Percentiles rank a stretch among this genome's conserved stretches.
Conservation (phyloP, 306 rosid species). For the Cucurbita maxima region DNA sequence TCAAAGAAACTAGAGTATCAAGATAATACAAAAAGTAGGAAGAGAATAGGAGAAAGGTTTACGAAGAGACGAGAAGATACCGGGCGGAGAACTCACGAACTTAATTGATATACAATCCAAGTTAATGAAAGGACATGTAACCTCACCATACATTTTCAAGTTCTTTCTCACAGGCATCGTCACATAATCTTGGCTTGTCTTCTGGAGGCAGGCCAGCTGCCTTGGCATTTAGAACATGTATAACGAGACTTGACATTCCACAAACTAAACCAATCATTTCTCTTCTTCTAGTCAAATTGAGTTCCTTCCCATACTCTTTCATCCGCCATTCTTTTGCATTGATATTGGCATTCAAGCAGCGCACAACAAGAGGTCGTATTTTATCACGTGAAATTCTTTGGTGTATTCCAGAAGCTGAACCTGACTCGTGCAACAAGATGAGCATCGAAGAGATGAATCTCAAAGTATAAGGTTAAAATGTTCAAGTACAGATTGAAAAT, state of each 20-base stretch:
- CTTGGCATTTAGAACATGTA: conserved; percentile 27
- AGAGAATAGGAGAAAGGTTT: neutral
- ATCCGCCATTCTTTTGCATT: conserved; percentile 16
- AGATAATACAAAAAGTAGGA: neutral
- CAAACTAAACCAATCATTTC: conserved; percentile 46
- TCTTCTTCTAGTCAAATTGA: conserved; percentile 37
- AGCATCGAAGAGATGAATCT: neutral
- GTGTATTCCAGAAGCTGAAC: conserved; percentile 23
- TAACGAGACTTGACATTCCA: conserved; percentile 43
- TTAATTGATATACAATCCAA: neutral
- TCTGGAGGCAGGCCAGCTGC: conserved; percentile 95
- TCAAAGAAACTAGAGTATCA: neutral
- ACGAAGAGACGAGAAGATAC: neutral
- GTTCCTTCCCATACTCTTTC: conserved; percentile 16
- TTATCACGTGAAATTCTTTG: conserved; percentile 22
- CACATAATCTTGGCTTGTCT: conserved; percentile 71
- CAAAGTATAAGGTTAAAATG: neutral
- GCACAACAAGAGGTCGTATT: conserved; percentile 13
- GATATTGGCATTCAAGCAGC: conserved; percentile 16
- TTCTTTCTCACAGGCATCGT: conserved; percentile 60
- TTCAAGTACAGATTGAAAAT: neutral
- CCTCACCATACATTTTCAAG: conserved; percentile 99
- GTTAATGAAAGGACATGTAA: conserved; percentile 21
- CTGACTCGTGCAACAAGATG: conserved; percentile 14
- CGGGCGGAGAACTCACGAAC: neutral